These are phyloP conservation scores for Apiotrichum domesticum DNA, from an alignment of 1,284 basidiomycete genomes.

Conservation along the genomic window DNA sequence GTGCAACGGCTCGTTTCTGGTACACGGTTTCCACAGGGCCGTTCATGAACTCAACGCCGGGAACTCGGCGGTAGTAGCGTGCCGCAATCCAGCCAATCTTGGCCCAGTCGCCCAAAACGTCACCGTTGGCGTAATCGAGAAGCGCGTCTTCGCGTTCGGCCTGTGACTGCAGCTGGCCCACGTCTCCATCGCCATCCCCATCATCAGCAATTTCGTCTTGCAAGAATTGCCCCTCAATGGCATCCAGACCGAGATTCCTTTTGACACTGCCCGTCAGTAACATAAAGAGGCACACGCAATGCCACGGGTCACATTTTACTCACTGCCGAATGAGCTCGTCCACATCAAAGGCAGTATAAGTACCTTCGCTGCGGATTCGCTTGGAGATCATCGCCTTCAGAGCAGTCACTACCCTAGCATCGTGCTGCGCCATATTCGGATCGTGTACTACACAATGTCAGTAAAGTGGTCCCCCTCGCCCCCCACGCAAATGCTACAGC, in stretches of 20 bases:
- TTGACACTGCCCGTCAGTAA: slow-evolving; percentile 22
- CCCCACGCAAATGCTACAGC: background rate
- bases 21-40: slow-evolving; percentile 31
- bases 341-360: slow-evolving; percentile 42
- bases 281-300: background rate
- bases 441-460: slow-evolving; percentile 22
- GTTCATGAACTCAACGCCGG: slow-evolving; percentile 48
- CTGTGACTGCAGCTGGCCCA: too few species aligned
- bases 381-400: slow-evolving; percentile 28
- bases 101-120: slow-evolving; percentile 37
- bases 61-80: slow-evolving; percentile 35
- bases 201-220: slow-evolving; percentile 17
- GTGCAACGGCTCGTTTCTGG: slow-evolving; percentile 5
- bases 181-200: slow-evolving; percentile 10
- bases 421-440: slow-evolving; percentile 30
- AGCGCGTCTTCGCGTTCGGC: slow-evolving; percentile 18
- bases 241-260: slow-evolving; percentile 29
- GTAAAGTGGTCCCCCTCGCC: background rate
- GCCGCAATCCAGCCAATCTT: slow-evolving; percentile 47
- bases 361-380: slow-evolving; percentile 27
- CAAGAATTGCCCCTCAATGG: slow-evolving; percentile 21
- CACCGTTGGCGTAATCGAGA: background rate
- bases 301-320: background rate
- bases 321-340: slow-evolving; percentile 44
- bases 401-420: slow-evolving; percentile 31